Evolutionary conservation across 2,329 filamentous ascomycete genomes (phyloP).

Genomic region (Laburnicola sp.): DNA sequence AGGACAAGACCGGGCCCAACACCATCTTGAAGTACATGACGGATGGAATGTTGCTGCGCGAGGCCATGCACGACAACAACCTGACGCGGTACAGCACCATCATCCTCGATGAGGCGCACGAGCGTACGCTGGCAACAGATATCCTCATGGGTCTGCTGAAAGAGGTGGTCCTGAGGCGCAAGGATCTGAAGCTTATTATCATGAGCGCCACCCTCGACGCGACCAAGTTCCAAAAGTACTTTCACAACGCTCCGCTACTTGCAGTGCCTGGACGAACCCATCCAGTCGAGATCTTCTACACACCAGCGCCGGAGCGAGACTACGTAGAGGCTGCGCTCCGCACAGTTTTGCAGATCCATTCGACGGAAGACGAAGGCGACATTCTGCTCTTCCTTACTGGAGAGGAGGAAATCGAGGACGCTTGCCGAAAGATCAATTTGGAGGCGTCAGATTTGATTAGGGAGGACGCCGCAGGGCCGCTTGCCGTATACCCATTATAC

Average conservation of each 20-base stretch:
- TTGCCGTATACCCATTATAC: constrained; percentile 91
- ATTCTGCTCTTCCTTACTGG: constrained; percentile 94
- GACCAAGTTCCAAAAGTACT: constrained; percentile 97
- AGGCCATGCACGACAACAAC: constrained; percentile 90
- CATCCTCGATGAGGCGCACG: constrained; percentile 98
- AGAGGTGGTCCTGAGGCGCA: constrained; percentile 82
- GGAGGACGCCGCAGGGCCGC: constrained; percentile 86
- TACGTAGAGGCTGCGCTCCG: constrained; percentile 95
- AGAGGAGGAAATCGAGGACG: constrained; percentile 98
- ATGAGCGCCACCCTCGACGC: constrained; percentile 96
- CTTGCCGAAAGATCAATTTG: constrained; percentile 84
- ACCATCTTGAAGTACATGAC: constrained; percentile 99
- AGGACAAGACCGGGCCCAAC: constrained; percentile 83
- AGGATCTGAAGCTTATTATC: constrained; percentile 91
- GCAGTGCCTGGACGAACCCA: constrained; percentile 94
- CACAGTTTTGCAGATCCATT: constrained; percentile 95
- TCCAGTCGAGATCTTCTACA: constrained; percentile 98
- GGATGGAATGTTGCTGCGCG: constrained; percentile 95
- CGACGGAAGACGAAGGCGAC: constrained; percentile 87
- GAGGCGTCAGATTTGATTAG: constrained; percentile 90
- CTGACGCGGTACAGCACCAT: constrained; percentile 90
- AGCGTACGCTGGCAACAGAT: constrained; percentile 93
- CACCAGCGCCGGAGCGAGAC: constrained; percentile 90
- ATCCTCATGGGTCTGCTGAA: constrained; percentile 93
- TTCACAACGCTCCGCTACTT: constrained; percentile 88